Conservation (phyloP, 2,329 filamentous ascomycete genomes). For the Cladorrhinum sp. region DNA sequence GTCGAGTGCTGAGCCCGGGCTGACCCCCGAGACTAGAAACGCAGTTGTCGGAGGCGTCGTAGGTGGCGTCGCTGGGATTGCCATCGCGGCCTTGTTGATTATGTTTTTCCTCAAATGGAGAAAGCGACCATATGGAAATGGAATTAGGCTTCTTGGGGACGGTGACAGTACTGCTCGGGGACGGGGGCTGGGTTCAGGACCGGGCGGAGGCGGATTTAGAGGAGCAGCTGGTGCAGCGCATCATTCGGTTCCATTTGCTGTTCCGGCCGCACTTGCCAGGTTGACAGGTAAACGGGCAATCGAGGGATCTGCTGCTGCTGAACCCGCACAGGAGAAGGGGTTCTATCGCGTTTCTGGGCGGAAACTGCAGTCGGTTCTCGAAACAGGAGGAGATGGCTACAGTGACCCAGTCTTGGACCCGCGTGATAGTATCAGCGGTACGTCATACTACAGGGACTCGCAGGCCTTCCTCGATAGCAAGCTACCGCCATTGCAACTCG, state of each 20-base stretch:
- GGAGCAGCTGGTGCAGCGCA: slow-evolving; percentile 43
- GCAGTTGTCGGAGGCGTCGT: slow-evolving; percentile 55
- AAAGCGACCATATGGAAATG: slow-evolving; percentile 41
- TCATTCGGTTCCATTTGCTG: slow-evolving; percentile 42
- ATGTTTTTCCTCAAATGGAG: slow-evolving; percentile 55
- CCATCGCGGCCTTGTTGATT: slow-evolving; percentile 53
- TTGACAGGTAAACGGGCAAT: slow-evolving; percentile 25
- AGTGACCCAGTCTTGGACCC: slow-evolving; percentile 49
- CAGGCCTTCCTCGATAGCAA: slow-evolving; percentile 39
- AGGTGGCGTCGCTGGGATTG: slow-evolving; percentile 56
- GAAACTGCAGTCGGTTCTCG: slow-evolving; percentile 62
- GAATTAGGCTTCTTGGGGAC: slow-evolving; percentile 43
- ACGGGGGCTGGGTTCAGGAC: slow-evolving; percentile 19
- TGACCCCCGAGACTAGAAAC: slow-evolving; percentile 26
- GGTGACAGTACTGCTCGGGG: slow-evolving; percentile 32
- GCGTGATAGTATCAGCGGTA: slow-evolving; percentile 43
- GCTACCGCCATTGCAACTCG: slow-evolving; percentile 46
- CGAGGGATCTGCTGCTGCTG: slow-evolving; percentile 11
- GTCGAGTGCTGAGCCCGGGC: slow-evolving; percentile 27
- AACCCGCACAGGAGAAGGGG: slow-evolving; percentile 47
- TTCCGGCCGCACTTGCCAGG: slow-evolving; percentile 36
- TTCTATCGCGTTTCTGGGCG: slow-evolving; percentile 65
- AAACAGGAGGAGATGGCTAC: slow-evolving; percentile 62
- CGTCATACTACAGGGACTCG: slow-evolving; percentile 54
- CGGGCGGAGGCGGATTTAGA: slow-evolving; percentile 23